Evolutionary conservation across 1,139 yeast genomes (phyloP).

Genomic region (Blastobotrys ciferrii): DNA sequence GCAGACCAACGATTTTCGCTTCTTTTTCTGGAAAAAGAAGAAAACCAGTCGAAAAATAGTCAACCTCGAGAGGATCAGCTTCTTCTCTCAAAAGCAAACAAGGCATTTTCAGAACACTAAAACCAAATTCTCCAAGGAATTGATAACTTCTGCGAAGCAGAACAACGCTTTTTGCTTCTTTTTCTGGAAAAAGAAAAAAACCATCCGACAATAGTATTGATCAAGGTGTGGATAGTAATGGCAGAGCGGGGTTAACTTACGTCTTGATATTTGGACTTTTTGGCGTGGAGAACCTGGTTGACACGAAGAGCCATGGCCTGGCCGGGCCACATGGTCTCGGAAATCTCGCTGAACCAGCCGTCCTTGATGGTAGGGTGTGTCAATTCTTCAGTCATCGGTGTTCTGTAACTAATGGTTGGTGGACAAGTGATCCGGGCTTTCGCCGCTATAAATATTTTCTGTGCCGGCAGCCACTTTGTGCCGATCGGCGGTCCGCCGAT

Average conservation of each 20-base stretch:
- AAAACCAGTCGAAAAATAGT: too few species aligned
- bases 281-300: slow-evolving; percentile 69
- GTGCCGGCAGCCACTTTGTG: background rate
- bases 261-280: slow-evolving; percentile 77
- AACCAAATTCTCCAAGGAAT: too few species aligned
- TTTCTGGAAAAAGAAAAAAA: too few species aligned
- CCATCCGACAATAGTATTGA: too few species aligned
- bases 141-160: too few species aligned
- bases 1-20: too few species aligned
- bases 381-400: slow-evolving; percentile 31
- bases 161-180: too few species aligned
- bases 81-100: too few species aligned
- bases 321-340: slow-evolving; percentile 92
- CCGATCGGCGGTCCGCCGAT: background rate
- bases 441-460: background rate
- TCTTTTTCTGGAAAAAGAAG: too few species aligned
- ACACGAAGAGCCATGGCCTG: slow-evolving; percentile 89
- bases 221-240: too few species aligned
- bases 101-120: too few species aligned
- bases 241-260: slow-evolving; percentile 34
- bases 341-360: slow-evolving; percentile 92
- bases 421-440: background rate
- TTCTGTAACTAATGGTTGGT: background rate
- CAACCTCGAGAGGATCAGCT: too few species aligned
- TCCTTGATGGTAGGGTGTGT: slow-evolving; percentile 41